phyloP scores from a whole-genome alignment of 768 basidiomycete genomes.

The Pleurotus citrinopileatus region DNA sequence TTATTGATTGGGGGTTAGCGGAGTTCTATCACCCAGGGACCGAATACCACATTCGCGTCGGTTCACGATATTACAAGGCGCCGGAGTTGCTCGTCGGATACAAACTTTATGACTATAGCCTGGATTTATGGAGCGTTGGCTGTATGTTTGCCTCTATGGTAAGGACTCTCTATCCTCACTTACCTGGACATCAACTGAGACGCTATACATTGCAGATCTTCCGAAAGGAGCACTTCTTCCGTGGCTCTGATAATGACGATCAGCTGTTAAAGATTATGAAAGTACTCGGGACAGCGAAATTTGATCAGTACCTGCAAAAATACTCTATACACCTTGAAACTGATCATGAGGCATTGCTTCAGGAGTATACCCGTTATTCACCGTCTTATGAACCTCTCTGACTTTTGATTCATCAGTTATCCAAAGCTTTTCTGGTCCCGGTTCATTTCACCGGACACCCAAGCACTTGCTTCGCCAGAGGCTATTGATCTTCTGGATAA shows the following conservation, averaged over 20 bases:
- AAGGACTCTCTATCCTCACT: slow-evolving; percentile 17
- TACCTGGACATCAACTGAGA: background rate
- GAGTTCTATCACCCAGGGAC: slow-evolving; percentile 74
- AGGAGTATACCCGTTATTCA: slow-evolving; percentile 31
- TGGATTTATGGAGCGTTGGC: slow-evolving; percentile 73
- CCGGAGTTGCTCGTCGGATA: slow-evolving; percentile 71
- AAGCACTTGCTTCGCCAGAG: slow-evolving; percentile 55
- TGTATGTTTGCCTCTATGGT: slow-evolving; percentile 79
- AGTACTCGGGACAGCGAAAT: slow-evolving; percentile 64
- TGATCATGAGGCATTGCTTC: slow-evolving; percentile 54
- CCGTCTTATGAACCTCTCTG: background rate
- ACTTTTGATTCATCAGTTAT: slow-evolving; percentile 35
- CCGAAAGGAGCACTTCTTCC: slow-evolving; percentile 73
- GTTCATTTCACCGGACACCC: slow-evolving; percentile 58
- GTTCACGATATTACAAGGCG: slow-evolving; percentile 71
- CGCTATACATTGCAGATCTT: slow-evolving; percentile 46
- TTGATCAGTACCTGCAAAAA: slow-evolving; percentile 55
- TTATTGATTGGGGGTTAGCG: slow-evolving; percentile 78
- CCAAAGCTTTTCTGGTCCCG: slow-evolving; percentile 63
- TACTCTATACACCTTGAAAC: slow-evolving; percentile 69
- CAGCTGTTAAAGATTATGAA: slow-evolving; percentile 70
- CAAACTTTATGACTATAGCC: slow-evolving; percentile 68
- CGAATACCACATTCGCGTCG: slow-evolving; percentile 72
- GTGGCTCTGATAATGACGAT: slow-evolving; percentile 71
- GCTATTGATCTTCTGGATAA: slow-evolving; percentile 67